Evolutionary conservation across 257 asterid species (phyloP).

Genomic region (Nicotiana undulata): DNA sequence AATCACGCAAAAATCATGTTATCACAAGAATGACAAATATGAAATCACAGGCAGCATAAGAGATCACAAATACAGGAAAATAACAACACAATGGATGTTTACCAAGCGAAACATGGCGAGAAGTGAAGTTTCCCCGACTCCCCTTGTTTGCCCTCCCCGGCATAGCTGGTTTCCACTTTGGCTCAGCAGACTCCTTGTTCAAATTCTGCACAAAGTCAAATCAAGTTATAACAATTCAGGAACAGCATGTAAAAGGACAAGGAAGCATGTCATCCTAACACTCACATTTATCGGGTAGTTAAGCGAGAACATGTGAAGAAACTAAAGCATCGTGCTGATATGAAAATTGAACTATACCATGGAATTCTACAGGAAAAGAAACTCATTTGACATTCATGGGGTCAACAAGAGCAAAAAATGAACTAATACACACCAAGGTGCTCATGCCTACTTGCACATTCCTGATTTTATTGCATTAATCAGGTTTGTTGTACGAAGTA

Average conservation of each 20-base stretch:
- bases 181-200: slow-evolving; percentile 53
- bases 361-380: background rate
- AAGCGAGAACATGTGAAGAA: background rate
- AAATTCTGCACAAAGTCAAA: slow-evolving; percentile 35
- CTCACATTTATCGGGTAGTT: background rate
- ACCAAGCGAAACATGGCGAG: slow-evolving; percentile 52
- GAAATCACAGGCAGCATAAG: background rate
- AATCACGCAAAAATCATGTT: background rate
- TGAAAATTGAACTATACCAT: background rate
- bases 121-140: slow-evolving; percentile 51
- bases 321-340: background rate
- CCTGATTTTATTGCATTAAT: background rate
- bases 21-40: background rate
- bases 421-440: background rate
- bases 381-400: background rate
- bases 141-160: slow-evolving; percentile 55
- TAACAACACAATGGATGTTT: slow-evolving; percentile 10
- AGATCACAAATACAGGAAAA: background rate
- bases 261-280: background rate
- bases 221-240: background rate
- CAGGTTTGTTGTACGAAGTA: background rate
- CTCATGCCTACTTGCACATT: background rate
- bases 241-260: background rate
- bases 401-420: background rate
- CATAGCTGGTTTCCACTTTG: slow-evolving; percentile 58